Evolutionary conservation across 2,329 filamentous ascomycete species (phyloP), one percentile per base, ranked within the genome.

Genomic region (Saccharata proteae): DNA sequence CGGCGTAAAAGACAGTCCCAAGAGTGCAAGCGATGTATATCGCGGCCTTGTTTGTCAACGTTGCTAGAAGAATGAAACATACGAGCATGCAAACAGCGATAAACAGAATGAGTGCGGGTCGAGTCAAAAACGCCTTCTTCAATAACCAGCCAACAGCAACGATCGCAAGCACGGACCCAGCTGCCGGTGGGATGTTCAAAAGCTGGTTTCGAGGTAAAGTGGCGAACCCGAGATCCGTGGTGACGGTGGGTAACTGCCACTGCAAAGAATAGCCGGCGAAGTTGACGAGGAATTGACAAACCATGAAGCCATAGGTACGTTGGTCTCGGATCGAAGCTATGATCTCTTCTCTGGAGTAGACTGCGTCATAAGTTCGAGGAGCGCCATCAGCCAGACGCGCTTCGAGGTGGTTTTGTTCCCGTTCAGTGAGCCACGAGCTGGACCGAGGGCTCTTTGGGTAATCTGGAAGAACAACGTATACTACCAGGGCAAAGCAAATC

Each of bases 1-100:
- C 42, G 6, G 48, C 47, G 36, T 63, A 64, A 34, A 64, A 62
- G 30, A 59, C 48, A 0, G 51, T 58, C 4, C 62, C 60, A 9
- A 67, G 51, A 5, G 59, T 52, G 36, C 60, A 61, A 4, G 58
- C 55, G 2, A 57, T 46, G 39, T 66, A 67, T 6, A 62, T 56
- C 0, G 54, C 59, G 8, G 51, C 44, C n/a, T 50, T 47, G 21
- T 50, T 52, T 11, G 38, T 41, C 10, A 60, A 52, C 3, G 55
- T 54, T 12, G 58, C 49, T 27, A 65, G 52, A 14, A 64, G 44
- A 4, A 65, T 53, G 40, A 63, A 64, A 35, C 57, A 64, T 0
- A 55, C 44, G 16, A 65, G 50, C 17, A 56, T 58, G 21, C 54
- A 58, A 0, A 46, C 54, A 29, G 55, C 51, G 31, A 61, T 55